Base-by-base conservation (phyloP, 768 basidiomycete species). In the Calocybe gangraenosa region DNA sequence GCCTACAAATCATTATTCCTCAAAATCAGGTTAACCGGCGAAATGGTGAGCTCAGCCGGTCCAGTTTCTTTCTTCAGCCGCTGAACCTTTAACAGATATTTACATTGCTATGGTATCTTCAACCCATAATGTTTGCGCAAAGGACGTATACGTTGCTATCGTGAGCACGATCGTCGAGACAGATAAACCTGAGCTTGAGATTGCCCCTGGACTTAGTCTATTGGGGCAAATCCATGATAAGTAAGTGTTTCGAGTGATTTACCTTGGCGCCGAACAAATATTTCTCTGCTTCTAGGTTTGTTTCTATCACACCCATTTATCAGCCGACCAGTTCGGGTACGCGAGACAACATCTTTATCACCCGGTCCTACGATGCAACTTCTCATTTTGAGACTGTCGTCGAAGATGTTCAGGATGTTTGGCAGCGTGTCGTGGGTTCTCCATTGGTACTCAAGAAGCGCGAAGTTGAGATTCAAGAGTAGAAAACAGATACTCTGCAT, bases 81-180 rank as follows among this genome's bases (percentile, higher is more conserved):
- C 28, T 44, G 15, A 39, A 35, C 33, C 28, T 18, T 28, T 42
- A 14, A 7, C 56, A 97, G 96, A 99, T 67, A 99, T 99, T 65
- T 99, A 99, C 71, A 87, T 99, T 59, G 95, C 96, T 4, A 87
- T 90, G 76, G 93, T 99, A 37, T 98, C 96, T 1, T 82, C 91
- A 28, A 92, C 93, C 11, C 96, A 98, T 72, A 95, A 95, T 58
- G 96, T 99, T 55, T 94, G 92, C 55, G 92, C 96, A 8, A 91
- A 94, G 67, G 92, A 93, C 59, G 67, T 97, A 48, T 93, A 92
- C 65, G 80, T 99, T 55, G 96, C 94, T 36, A 99, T 99, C 55
- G 96, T 99, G 54, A 96, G 93, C 57, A 98, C 95, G 18, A 87
- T 99, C 58, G 94, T 98, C 46, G 96, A 99, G 71, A 98, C 96